Evolutionary conservation across 345 rosid genomes (phyloP), one percentile per base, ranked within the genome.

Genomic region (Rhizophora mangle): DNA sequence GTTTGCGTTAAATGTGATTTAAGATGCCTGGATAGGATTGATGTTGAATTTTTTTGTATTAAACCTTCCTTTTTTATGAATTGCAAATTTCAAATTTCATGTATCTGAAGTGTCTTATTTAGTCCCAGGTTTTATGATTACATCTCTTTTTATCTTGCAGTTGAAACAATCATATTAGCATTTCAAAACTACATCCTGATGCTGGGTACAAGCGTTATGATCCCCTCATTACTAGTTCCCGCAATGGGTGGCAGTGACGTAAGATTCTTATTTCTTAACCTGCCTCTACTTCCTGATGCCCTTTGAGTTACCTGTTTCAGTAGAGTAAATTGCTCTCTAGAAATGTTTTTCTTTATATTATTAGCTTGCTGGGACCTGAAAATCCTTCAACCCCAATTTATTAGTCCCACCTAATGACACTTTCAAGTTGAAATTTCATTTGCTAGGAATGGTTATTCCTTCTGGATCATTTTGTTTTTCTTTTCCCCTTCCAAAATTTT

Each of bases 201-300:
- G 76, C 43, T 77, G 62, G 80, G 80, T 53, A 77, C 80, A 58
- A 77, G 76, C 21, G 76, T 77, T 10, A 77, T 77, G 80, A 77
- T 77, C 54, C 80, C 80, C 68, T 72, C 76, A 0, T 18, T 77
- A 34, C 67, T 77, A 1, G 80, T 77, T 47, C 76, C 80, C 1
- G 76, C 76, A 20, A 77, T 77, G 80, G 80, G 80, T 27, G 80
- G 80, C 66, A 77, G 46, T 59, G 73, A 68, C 29, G 80, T 77
- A 52, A 77, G 80, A 24, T 18, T 55, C 6, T 65, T 54, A 18
- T 52, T 29, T 39, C 19, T 26, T 47, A 60, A 8, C 3, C 54
- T 47, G 11, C 30, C 32, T 8, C 54, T 46, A 19, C 47, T 65
- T 43, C 31, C 60, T 30, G n/a, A 21, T 51, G 13, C 16, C 39